Evolutionary conservation across 495 filamentous ascomycete species (phyloP), one percentile per base, ranked within the genome.

Genomic region (Eremomyces bilateralis): DNA sequence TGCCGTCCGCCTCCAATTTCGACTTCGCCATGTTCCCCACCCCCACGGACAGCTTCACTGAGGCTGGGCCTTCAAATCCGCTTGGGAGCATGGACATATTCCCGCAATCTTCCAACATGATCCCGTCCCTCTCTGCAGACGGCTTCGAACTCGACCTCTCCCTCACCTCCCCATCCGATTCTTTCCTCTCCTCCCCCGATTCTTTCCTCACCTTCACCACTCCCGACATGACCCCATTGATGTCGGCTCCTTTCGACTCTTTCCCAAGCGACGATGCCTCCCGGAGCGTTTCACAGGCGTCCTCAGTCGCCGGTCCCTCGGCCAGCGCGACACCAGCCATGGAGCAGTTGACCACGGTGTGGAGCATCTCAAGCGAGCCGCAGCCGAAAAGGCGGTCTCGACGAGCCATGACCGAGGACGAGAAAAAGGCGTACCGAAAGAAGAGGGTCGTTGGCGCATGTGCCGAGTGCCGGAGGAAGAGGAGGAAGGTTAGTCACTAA

Each of bases 371-470:
- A 8, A 32, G 8, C 30, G 18, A 8, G 6, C 6, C 10, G 10
- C 30, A 32, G 15, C 30, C 30, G 16, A 32, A 32, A 18, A 10
- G 10, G 6, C 30, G 16, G 10, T 6, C 10, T 16, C 10, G 30
- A 17, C 6, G 30, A 17, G 30, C 30, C 17, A 31, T 31, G 34
- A 36, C 34, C n/a, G n/a, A 4, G 4, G n/a, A 27, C 3, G 4
- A 36, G 19, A 21, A 25, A 18, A 27, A 28, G 18, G 34, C 12
- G 4, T 36, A 36, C 16, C 2, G 19, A 3, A 36, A 12, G 18
- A 36, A 21, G 34, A 22, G 34, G 21, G n/a, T 36, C n/a, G 19
- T 15, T 13, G 34, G 34, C 27, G 34, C 34, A 3, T 36, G 34
- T 18, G 34, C 21, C 20, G 21, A 33, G 3, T 36, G 34, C 21